Percentiles rank a stretch among this genome's conserved stretches.
Evolutionary conservation across 371 early-diverging fungal species (phyloP).

Genomic region (Mortierella sp.): DNA sequence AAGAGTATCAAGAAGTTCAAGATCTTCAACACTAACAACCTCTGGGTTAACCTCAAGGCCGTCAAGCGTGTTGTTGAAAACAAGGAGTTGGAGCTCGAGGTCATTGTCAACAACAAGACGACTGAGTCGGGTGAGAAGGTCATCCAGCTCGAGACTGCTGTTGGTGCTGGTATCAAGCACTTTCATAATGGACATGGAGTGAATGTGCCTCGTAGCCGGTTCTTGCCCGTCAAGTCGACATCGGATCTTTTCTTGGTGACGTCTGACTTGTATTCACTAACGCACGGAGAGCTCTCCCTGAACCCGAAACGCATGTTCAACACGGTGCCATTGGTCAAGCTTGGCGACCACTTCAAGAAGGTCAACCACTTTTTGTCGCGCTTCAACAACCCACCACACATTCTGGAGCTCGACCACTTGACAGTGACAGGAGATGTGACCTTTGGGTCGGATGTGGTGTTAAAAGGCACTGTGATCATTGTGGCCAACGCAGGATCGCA

Average conservation of each 20-base stretch:
- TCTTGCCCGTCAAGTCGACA: constrained; percentile 99
- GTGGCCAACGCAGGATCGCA: constrained; percentile 96
- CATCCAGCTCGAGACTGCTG: constrained; percentile 99
- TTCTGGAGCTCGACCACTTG: constrained; percentile 97
- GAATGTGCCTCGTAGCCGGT: constrained; percentile 98
- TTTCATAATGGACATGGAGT: constrained; percentile 97
- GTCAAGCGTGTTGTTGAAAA: constrained; percentile 94
- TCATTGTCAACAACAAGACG: constrained; percentile 98
- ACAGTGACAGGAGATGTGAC: constrained; percentile 99
- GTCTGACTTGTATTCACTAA: constrained; percentile 92
- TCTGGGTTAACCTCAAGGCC: constrained; percentile 97
- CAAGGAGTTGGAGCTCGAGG: constrained; percentile 89
- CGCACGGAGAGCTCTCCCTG: constrained; percentile 93
- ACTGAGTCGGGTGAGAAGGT: constrained; percentile 90
- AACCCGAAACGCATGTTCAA: constrained; percentile 94
- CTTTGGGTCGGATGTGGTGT: constrained; percentile 98
- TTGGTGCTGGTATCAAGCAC: constrained; percentile 99
- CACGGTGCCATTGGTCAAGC: constrained; percentile 94
- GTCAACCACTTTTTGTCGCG: constrained; percentile 76
- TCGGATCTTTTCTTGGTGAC: constrained; percentile 98
- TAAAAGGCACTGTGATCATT: constrained; percentile 99
- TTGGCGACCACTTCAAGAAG: constrained; percentile 99
- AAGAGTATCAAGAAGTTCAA: constrained; percentile 99
- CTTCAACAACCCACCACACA: constrained; percentile 95
- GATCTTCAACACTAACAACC: constrained; percentile 99